Percentiles rank a stretch among this genome's conserved stretches.
phyloP scores from a whole-genome alignment of 2,329 filamentous ascomycete genomes.

The Apiospora phragmitis region DNA sequence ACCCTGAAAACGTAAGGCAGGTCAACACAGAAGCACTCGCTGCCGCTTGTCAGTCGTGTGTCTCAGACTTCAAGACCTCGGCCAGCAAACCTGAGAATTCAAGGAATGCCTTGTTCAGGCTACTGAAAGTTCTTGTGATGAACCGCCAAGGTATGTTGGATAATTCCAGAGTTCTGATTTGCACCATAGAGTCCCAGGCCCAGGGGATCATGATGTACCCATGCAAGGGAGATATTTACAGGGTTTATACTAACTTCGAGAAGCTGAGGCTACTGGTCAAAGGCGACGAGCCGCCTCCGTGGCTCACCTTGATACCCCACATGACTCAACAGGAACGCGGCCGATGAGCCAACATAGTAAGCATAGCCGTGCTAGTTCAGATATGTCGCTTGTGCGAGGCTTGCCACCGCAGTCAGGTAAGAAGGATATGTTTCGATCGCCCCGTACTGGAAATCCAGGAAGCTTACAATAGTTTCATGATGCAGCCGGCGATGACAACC shows the following conservation, averaged over 20 bases:
- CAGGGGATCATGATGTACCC: not conserved
- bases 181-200: not conserved
- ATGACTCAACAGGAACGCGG: conserved; percentile 48
- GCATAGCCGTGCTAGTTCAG: conserved; percentile 71
- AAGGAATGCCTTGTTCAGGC: conserved; percentile 72
- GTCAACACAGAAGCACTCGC: conserved; percentile 68
- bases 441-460: conserved; percentile 46
- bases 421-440: conserved; percentile 43
- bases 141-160: conserved; percentile 65
- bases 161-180: not conserved
- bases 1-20: conserved; percentile 67
- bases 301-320: conserved; percentile 58
- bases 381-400: conserved; percentile 61
- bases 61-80: conserved; percentile 75
- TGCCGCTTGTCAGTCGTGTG: conserved; percentile 65
- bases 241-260: not conserved
- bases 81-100: conserved; percentile 69
- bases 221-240: not conserved
- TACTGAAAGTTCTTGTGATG: conserved; percentile 70
- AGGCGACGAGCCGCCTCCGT: conserved; percentile 62
- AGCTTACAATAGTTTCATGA: conserved; percentile 36
- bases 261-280: conserved; percentile 42
- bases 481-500: conserved; percentile 47
- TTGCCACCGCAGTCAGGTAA: conserved; percentile 49
- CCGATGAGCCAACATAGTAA: conserved; percentile 63